Evolutionary conservation across 2,329 filamentous ascomycete genomes (phyloP), one percentile per base, ranked within the genome.

Genomic region (Diaporthe sp.): DNA sequence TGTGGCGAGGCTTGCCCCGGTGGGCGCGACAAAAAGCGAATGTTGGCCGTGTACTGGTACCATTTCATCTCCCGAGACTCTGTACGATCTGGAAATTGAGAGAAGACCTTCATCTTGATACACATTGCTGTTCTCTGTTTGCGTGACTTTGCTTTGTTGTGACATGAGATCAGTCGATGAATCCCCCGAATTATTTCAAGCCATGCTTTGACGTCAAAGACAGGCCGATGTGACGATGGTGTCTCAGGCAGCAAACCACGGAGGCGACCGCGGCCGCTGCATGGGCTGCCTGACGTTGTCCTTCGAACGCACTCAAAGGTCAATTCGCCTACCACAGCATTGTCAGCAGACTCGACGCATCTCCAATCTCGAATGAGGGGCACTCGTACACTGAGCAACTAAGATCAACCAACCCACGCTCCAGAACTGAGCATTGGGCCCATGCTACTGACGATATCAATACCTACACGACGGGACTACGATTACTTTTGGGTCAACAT

Each of bases 11-110:
- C 63, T 35, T 68, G n/a, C 47, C 63, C 63, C 32, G 47, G 63
- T 17, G 30, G 63, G 63, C 25, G 47, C 63, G 47, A 53, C 47
- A 68, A 53, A 53, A 68, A 22, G 32, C 63, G 15, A 68, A n/a
- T 51, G 32, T 68, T 53, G 63, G 63, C 63, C 63, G 63, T 68
- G 63, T 68, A 68, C 63, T 68, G 32, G 63, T 68, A 68, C 63
- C 53, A 53, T 53, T 68, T 27, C 63, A 68, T 68, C n/a, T 27
- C 27, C 25, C 44, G 61, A 27, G 44, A 39, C 47, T 39, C 32
- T 68, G 63, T 68, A 53, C 47, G 47, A 68, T 68, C 22, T 68
- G 63, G 63, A 68, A 66, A 68, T 68, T 39, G 47, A 68, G 63
- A 68, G n/a, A 19, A 51, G 44, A 53, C 47, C 44, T 39, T 53